Base-by-base conservation (phyloP, 495 filamentous ascomycete genomes). In the Thozetella sp. region DNA sequence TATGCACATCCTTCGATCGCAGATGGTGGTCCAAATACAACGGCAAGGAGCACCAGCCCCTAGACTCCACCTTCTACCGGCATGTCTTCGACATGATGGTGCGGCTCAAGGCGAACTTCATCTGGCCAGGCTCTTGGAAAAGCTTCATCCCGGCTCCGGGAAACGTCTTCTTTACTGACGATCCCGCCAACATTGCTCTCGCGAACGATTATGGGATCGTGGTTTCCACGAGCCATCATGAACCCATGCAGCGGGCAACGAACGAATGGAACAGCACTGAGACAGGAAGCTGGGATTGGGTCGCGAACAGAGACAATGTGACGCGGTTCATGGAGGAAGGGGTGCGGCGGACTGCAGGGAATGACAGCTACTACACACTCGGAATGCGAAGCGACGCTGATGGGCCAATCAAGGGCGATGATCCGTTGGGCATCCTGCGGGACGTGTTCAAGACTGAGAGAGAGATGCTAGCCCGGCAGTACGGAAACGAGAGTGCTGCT, bases 101-200 rank as follows among this genome's bases (percentile, higher is more conserved):
- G 3, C 76, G 86, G 1, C 69, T 87, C 10, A 79, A 78, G 45
- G 86, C 84, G 1, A 90, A 89, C 67, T 88, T 86, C 63, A 68
- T 90, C 45, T 90, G 87, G 86, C 86, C 85, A 1, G 82, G 86
- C 2, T 81, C 80, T 79, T 89, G 86, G 86, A 80, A 77, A 19
- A 77, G 78, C n/a, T 65, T 61, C 40, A 68, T 60, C 12, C 60
- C 59, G 2, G 57, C 63, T 2, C 66, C 63, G 3, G 66, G 66
- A 0, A 68, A 68, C 19, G 84, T 86, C 66, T 88, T 88, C 68
- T 77, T 79, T 58, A 78, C 84, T 1, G 87, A 88, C 59, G 86
- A 90, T 61, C 67, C 73, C 0, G 72, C 77, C 6, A 88, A 85
- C 58, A 78, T 84, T 57, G 76, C 78, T 13, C 73, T 84, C 3